Evolutionary conservation across 163 green algal genomes (phyloP).

Genomic region (Picocystis sp.): DNA sequence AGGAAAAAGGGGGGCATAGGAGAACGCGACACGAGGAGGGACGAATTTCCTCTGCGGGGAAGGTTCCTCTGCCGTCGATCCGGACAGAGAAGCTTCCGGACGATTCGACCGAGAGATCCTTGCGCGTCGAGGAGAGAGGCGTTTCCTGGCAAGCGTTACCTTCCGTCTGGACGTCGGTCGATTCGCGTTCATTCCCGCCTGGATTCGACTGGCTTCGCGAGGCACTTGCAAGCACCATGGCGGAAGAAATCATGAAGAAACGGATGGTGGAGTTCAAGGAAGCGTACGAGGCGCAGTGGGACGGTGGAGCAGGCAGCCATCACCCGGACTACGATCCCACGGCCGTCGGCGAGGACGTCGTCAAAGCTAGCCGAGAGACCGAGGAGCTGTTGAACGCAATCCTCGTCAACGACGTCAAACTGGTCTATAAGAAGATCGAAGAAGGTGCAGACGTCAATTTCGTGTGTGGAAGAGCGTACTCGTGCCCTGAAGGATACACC

Average conservation of each 20-base stretch:
- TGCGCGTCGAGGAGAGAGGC: no score
- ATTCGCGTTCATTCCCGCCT: no score
- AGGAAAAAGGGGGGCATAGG: no score
- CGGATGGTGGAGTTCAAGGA: constrained; percentile 49
- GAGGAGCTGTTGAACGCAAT: constrained; percentile 86
- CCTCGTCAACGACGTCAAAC: constrained; percentile 57
- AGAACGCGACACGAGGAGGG: no score
- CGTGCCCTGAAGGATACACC: constrained; percentile 59
- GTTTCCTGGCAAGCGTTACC: no score
- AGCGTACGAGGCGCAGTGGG: constrained; percentile 61
- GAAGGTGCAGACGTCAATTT: constrained; percentile 83
- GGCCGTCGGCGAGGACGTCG: constrained; percentile 30
- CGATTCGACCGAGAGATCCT: no score
- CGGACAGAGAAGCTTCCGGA: no score
- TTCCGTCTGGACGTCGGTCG: no score
- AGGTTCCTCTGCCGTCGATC: no score
- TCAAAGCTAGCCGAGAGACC: constrained; percentile 50
- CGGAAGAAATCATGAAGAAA: constrained; percentile 71
- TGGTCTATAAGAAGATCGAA: constrained; percentile 71
- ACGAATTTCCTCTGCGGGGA: no score
- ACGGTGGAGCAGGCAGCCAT: constrained; percentile 51
- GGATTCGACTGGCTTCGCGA: not conserved
- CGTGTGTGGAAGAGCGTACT: constrained; percentile 63
- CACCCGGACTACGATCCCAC: constrained; percentile 76
- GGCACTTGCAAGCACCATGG: not conserved